Evolutionary conservation across 116 monocot genomes (phyloP).

Genomic region (Zostera marina): DNA sequence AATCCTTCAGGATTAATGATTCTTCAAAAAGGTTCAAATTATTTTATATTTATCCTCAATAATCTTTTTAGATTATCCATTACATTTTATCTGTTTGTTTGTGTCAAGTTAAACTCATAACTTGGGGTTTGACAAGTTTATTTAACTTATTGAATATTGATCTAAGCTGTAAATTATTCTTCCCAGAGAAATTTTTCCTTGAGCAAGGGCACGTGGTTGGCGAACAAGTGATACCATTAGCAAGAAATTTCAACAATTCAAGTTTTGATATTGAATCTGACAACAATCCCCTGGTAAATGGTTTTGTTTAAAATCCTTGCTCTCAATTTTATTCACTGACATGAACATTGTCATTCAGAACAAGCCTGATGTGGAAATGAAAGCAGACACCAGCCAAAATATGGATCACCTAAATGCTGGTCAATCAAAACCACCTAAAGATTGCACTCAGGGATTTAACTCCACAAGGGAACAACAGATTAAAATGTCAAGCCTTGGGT

Average conservation of each 20-base stretch:
- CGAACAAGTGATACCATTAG: constrained; percentile 89
- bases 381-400: constrained; percentile 5
- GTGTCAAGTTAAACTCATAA: too few species aligned
- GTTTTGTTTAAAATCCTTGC: not conserved
- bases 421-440: constrained; percentile 24
- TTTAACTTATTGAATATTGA: not conserved
- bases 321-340: not conserved
- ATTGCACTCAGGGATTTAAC: too few species aligned
- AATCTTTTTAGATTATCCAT: not conserved
- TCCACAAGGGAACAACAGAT: constrained; percentile 22
- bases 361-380: constrained; percentile 28
- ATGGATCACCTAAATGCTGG: constrained; percentile 19
- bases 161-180: not conserved
- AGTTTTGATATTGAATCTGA: constrained; percentile 58
- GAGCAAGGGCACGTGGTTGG: constrained; percentile 91
- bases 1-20: constrained; percentile 89
- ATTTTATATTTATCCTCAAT: not conserved
- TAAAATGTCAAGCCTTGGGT: not conserved
- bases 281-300: constrained; percentile 7
- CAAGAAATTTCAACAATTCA: constrained; percentile 69
- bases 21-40: constrained; percentile 60
- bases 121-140: too few species aligned
- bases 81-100: not conserved
- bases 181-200: constrained; percentile 82
- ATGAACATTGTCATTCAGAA: constrained; percentile 23